These are phyloP conservation scores for Meredithiella fracta DNA, from an alignment of 2,329 filamentous ascomycete genomes.

Conservation along the genomic window DNA sequence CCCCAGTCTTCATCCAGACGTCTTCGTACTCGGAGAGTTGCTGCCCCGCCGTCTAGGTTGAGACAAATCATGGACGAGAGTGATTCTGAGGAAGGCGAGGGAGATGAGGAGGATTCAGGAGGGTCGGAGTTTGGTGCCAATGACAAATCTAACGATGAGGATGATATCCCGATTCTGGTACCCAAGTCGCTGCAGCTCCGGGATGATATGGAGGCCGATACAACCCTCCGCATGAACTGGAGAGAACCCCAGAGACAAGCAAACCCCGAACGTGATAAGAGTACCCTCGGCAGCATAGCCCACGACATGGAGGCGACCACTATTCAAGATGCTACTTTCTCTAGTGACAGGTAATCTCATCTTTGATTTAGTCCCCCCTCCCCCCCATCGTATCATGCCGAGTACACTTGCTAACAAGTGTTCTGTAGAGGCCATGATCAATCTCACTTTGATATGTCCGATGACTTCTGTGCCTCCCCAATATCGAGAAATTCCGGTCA, in stretches of 20 bases:
- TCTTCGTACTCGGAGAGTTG: conserved; percentile 1
- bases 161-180: conserved; percentile 9
- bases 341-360: neutral
- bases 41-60: neutral
- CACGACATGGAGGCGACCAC: neutral
- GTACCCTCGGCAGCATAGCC: neutral
- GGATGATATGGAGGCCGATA: conserved; percentile 11
- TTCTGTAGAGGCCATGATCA: neutral
- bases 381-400: neutral
- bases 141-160: conserved; percentile 1
- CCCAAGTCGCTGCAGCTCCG: conserved; percentile 11
- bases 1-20: neutral
- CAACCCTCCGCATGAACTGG: conserved; percentile 12
- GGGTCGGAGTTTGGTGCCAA: conserved; percentile 5
- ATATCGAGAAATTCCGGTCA: neutral
- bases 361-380: neutral
- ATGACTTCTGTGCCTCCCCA: conserved; percentile 2
- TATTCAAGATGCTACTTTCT: neutral
- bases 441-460: neutral
- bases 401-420: neutral
- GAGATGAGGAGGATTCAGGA: neutral
- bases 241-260: conserved; percentile 3
- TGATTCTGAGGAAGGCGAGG: neutral
- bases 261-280: neutral
- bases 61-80: neutral